Base-by-base conservation (phyloP, 2,329 filamentous ascomycete genomes). In the Colletotrichum simmondsii region DNA sequence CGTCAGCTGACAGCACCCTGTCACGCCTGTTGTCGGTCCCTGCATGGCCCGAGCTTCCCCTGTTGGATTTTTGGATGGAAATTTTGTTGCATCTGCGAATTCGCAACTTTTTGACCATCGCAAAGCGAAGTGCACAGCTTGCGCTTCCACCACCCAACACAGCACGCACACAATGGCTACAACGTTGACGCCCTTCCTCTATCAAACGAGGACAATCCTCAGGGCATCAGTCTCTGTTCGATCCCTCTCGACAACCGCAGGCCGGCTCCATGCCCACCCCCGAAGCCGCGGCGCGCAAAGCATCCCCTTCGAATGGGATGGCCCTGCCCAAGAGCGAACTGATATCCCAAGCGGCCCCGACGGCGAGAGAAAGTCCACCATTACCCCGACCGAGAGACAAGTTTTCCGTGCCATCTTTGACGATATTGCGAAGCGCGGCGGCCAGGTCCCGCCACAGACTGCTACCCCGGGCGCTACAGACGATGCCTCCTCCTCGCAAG, bases 201-300 rank as follows among this genome's bases (percentile, higher is more conserved):
- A 94, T 78, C 92, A 93, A 75, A 95, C 93, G 5, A 85, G 88
- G 72, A 94, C 93, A 0, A 87, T 92, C 37, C 82, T 85, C 71
- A 81, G 82, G 5, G 75, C 78, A 82, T 67, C 71, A 11, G 46
- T 72, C 56, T 77, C 75, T 42, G 67, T 62, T 35, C 74, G 63
- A 37, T 75, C 75, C 70, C 70, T 72, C 63, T 78, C 61, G 5
- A 68, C 71, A 2, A 72, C 61, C 14, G 57, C 67, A 42, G 19
- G 26, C 62, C 67, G 77, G 28, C 56, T 37, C 16, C 30, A 59
- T 5, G 75, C 75, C 2, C 54, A 80, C 22, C 79, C 56, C 3
- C 80, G 71, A 61, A 65, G 11, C 75, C 77, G 8, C 19, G 61
- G 32, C 63, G 52, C 64, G 32, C 68, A 72, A 28, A 80, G 82